Conservation (phyloP, 2,329 filamentous ascomycete genomes). For the Claviceps humidiphila region DNA sequence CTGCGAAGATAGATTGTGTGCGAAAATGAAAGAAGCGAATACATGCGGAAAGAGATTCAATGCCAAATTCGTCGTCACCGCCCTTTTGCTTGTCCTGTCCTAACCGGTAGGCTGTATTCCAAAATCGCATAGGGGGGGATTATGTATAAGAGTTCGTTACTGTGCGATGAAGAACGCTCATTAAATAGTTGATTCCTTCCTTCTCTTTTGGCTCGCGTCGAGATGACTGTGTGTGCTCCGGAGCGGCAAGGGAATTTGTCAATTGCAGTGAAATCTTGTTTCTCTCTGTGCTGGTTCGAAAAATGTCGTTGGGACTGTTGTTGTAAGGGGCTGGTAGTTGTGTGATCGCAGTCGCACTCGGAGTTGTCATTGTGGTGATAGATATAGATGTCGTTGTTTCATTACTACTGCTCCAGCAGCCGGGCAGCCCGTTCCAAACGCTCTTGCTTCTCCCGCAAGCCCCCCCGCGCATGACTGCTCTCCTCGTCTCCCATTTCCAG, state of each 20-base stretch:
- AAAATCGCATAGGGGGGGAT: too few species aligned
- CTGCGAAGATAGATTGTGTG: background rate
- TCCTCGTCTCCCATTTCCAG: slow-evolving; percentile 13
- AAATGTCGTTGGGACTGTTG: background rate
- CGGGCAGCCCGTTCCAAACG: slow-evolving; percentile 27
- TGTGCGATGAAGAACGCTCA: too few species aligned
- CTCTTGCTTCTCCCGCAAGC: slow-evolving; percentile 23
- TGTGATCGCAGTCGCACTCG: background rate
- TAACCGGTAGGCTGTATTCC: too few species aligned
- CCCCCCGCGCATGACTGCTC: slow-evolving; percentile 13
- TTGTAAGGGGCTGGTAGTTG: background rate
- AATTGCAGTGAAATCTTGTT: too few species aligned
- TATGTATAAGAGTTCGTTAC: too few species aligned
- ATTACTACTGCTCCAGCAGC: slow-evolving; percentile 19
- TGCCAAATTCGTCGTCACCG: too few species aligned
- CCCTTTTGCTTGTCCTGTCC: too few species aligned
- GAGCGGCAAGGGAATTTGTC: too few species aligned
- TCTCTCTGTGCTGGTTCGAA: background rate
- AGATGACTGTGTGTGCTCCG: too few species aligned
- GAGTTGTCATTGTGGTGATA: too few species aligned
- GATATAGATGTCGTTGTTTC: background rate
- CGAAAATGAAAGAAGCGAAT: background rate
- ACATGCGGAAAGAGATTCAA: background rate
- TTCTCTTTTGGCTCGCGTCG: too few species aligned
- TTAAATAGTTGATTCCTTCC: too few species aligned